Evolutionary conservation across 768 basidiomycete genomes (phyloP).

Genomic region (Collybia sp.): DNA sequence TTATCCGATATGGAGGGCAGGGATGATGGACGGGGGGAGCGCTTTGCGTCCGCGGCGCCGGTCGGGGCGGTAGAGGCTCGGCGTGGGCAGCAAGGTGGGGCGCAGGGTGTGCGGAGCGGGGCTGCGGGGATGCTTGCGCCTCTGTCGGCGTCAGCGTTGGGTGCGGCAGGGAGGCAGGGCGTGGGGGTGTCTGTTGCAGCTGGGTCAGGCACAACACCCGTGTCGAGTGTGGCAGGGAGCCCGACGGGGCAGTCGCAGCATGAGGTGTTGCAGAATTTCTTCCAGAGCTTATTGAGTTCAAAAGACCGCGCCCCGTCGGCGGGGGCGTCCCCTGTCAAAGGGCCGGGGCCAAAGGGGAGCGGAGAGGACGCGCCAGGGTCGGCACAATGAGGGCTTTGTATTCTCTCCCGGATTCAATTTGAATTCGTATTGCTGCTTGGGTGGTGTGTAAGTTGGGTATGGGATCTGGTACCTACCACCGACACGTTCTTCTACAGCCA

Average conservation of each 20-base stretch:
- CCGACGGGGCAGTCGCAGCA: constrained; percentile 65
- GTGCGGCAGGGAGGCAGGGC: constrained; percentile 27
- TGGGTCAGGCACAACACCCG: constrained; percentile 26
- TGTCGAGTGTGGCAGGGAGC: constrained; percentile 28
- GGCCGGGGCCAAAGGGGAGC: constrained; percentile 21
- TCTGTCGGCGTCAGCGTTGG: constrained; percentile 26
- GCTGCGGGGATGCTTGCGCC: constrained; percentile 16
- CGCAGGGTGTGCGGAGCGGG: constrained; percentile 17
- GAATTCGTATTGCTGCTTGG: too few relatives aligned
- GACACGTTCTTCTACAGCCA: too few relatives aligned
- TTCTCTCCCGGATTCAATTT: too few relatives aligned
- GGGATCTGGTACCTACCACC: too few relatives aligned
- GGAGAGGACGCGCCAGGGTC: constrained; percentile 9
- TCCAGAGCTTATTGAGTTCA: constrained; percentile 73
- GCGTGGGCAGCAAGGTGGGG: constrained; percentile 18
- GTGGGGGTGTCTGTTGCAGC: constrained; percentile 32
- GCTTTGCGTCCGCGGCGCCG: too few relatives aligned
- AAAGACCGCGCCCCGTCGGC: constrained; percentile 48
- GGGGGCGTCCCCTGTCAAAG: too few relatives aligned
- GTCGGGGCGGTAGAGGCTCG: too few relatives aligned
- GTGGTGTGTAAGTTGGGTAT: too few relatives aligned
- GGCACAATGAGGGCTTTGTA: too few relatives aligned
- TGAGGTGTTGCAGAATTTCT: constrained; percentile 84
- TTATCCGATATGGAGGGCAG: constrained; percentile 84
- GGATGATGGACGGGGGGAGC: too few relatives aligned